phyloP scores from a whole-genome alignment of 202 grass and related monocot species.

The Setaria viridis region DNA sequence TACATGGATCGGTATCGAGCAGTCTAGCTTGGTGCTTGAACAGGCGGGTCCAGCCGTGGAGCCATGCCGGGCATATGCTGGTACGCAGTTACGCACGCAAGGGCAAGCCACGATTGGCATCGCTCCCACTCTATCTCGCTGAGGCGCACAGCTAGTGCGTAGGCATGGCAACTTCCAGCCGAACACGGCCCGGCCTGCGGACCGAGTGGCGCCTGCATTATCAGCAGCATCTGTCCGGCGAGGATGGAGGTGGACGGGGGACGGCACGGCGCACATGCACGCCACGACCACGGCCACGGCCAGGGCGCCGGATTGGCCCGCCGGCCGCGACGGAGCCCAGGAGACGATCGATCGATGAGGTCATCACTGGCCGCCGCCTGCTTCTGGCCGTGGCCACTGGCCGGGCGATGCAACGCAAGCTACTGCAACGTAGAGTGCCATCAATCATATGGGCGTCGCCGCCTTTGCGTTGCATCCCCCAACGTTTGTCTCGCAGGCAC shows the following conservation, averaged over 20 bases:
- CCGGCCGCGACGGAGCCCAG: not conserved
- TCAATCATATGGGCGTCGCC: not conserved
- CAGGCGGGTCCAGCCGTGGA: not conserved
- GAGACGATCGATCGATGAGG: constrained; percentile 2
- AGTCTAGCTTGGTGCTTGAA: too few relatives aligned
- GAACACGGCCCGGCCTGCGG: not conserved
- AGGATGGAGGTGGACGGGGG: not conserved
- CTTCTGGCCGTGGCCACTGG: too few relatives aligned
- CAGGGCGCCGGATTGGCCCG: constrained; percentile 25
- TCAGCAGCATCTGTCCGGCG: not conserved
- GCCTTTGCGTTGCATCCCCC: not conserved
- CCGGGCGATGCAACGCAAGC: not conserved
- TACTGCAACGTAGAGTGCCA: not conserved
- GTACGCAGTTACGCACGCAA: not conserved
- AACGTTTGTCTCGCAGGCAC: not conserved
- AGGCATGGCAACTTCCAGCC: not conserved
- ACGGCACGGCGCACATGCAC: not conserved
- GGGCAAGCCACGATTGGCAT: not conserved
- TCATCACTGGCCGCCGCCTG: not conserved
- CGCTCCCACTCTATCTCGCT: not conserved
- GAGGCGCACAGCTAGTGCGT: not conserved
- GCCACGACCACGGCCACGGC: not conserved
- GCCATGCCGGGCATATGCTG: not conserved
- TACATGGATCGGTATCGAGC: too few relatives aligned
- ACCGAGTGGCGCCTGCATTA: not conserved